Base-by-base conservation (phyloP, 371 early-diverging fungal genomes). In the Sporodiniella umbellata region DNA sequence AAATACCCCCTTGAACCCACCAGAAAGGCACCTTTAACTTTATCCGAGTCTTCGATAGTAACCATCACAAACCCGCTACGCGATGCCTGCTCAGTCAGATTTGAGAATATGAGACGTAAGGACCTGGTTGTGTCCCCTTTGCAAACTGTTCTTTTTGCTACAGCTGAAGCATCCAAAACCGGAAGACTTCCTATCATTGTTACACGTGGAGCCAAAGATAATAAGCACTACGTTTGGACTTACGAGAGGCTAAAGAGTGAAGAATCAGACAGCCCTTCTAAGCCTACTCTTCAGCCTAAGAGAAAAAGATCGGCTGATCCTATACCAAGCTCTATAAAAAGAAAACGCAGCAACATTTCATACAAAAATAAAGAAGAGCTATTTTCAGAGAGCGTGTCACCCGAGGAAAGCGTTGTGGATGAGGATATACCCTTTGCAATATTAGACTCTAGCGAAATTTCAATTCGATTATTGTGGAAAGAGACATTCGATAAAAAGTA, bases 391-490 rank as follows among this genome's bases (percentile, higher is more conserved):
- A 49, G 48, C 17, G 33, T 33, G 8, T 17, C 24, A 0, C 14
- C 37, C 2, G 35, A 26, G 26, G 50, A 51, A 23, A 45, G 46
- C 15, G 48, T 51, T 26, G 19, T 30, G 4, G 55, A 60, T 2
- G 45, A 25, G 54, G 42, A 62, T 46, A 43, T 60, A 23, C 35
- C 53, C 11, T 14, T 48, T 19, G 44, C 35, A 4, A 8, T 58
- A 18, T 22, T 55, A n/a, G 48, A 53, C 15, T 28, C 48, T 15
- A 46, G 56, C 6, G 67, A 68, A 46, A 56, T 64, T 1, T 59
- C 64, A 15, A 46, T 78, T 7, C 42, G 56, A n/a, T 56, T 68
- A 24, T 42, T 72, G 25, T 64, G 64, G 54, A 62, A 56, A 33
- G 63, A 73, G 11, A 48, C 60, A 21, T 19, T 12, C 10, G 23